phyloP scores from a whole-genome alignment of 345 rosid species.

The Citrus medica region DNA sequence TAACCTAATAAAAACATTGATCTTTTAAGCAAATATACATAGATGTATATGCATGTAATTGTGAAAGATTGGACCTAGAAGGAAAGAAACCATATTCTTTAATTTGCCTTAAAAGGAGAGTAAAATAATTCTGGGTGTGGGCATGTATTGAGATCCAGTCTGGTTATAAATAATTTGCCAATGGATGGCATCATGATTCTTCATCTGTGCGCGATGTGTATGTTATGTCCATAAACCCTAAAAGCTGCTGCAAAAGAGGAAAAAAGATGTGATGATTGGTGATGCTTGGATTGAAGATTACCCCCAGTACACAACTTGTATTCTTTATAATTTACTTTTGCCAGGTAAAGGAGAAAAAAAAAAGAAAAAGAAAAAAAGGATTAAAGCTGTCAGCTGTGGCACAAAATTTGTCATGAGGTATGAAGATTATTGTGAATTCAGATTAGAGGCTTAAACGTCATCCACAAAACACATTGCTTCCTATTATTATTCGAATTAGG shows the following conservation, averaged over 20 bases:
- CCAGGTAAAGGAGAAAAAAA: too few species aligned
- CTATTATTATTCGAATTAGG: too few species aligned
- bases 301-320: not conserved
- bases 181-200: constrained; percentile 49
- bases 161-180: constrained; percentile 27
- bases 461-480: too few species aligned
- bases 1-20: not conserved
- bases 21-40: not conserved
- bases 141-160: constrained; percentile 18
- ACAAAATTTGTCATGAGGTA: not conserved
- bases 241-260: constrained; percentile 49
- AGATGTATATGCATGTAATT: not conserved
- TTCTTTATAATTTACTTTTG: not conserved
- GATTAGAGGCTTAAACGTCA: not conserved
- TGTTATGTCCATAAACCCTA: constrained; percentile 50
- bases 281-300: constrained; percentile 35
- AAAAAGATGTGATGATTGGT: constrained; percentile 34
- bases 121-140: constrained; percentile 7
- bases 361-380: not conserved
- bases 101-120: not conserved
- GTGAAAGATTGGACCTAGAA: constrained; percentile 11
- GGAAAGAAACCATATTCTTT: not conserved
- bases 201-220: constrained; percentile 47
- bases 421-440: not conserved
- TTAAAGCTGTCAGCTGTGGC: not conserved